These are phyloP conservation scores for Leptographium procerum DNA, from an alignment of 2,329 filamentous ascomycete genomes.

Conservation along the genomic window DNA sequence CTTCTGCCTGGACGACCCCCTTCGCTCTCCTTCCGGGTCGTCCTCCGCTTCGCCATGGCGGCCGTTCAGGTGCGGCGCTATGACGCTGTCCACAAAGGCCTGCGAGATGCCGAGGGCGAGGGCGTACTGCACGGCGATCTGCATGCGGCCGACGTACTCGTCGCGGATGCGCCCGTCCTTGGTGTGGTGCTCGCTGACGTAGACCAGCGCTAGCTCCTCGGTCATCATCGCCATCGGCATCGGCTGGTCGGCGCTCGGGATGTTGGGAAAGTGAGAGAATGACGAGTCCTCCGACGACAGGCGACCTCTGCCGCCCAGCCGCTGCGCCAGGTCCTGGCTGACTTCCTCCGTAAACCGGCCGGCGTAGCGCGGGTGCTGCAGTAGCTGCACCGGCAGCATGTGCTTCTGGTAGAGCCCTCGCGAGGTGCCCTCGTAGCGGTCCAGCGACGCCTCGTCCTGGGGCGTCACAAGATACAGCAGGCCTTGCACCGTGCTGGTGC, in stretches of 20 bases:
- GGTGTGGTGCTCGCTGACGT: slow-evolving; percentile 23
- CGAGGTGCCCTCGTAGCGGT: slow-evolving; percentile 23
- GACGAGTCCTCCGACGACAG: neutral
- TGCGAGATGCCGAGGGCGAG: slow-evolving; percentile 17
- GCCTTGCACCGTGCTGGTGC: slow-evolving; percentile 21
- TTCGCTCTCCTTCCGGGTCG: too few species aligned
- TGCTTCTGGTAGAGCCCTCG: slow-evolving; percentile 27
- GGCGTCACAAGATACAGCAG: slow-evolving; percentile 24
- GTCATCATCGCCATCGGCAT: neutral
- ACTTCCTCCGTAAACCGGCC: neutral
- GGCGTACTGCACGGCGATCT: slow-evolving; percentile 25
- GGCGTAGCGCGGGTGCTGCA: slow-evolving; percentile 17
- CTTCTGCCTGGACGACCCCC: too few species aligned
- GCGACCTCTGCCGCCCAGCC: neutral
- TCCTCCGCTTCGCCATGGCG: neutral
- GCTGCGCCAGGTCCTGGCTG: slow-evolving; percentile 6
- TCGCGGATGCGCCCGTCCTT: slow-evolving; percentile 24
- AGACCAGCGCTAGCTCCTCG: slow-evolving; percentile 25
- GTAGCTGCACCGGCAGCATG: slow-evolving; percentile 21
- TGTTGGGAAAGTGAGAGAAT: too few species aligned
- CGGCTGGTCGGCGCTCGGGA: too few species aligned
- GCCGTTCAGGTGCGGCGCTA: neutral
- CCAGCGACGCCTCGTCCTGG: neutral
- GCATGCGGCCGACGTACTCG: slow-evolving; percentile 30
- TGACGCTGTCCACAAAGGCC: neutral